Percentiles rank a stretch among this genome's conserved stretches.
Evolutionary conservation across 306 rosid genomes (phyloP).

Genomic region (Elaeagnus macrophylla): DNA sequence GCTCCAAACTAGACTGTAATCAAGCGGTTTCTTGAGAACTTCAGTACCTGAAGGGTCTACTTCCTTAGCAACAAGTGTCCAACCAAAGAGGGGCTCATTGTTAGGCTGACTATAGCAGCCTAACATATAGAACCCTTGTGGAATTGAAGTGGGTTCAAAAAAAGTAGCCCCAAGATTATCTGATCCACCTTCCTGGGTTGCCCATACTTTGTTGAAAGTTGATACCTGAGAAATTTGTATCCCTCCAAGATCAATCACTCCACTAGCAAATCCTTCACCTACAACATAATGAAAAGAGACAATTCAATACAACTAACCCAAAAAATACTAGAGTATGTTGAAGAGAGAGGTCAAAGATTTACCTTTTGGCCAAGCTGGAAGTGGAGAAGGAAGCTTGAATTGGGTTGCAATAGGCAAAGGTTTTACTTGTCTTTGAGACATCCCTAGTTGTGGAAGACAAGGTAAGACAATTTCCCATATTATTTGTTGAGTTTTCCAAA

Average conservation of each 20-base stretch:
- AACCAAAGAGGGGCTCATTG: slow-evolving; percentile 54
- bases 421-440: slow-evolving; percentile 17
- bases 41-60: slow-evolving; percentile 10
- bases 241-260: slow-evolving; percentile 58
- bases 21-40: slow-evolving; percentile 37
- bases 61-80: slow-evolving; percentile 52
- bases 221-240: slow-evolving; percentile 43
- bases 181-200: slow-evolving; percentile 47
- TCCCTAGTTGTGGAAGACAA: slow-evolving; percentile 14
- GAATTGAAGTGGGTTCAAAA: slow-evolving; percentile 62
- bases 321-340: background rate
- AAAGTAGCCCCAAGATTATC: slow-evolving; percentile 43
- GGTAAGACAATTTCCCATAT: slow-evolving; percentile 31
- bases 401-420: slow-evolving; percentile 35
- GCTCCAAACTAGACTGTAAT: slow-evolving; percentile 55
- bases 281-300: background rate
- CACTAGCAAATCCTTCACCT: slow-evolving; percentile 52
- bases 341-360: background rate
- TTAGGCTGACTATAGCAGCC: slow-evolving; percentile 64
- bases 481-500: background rate
- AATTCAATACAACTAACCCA: background rate
- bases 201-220: slow-evolving; percentile 54
- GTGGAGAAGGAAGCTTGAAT: slow-evolving; percentile 52
- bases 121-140: slow-evolving; percentile 52
- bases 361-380: slow-evolving; percentile 40